Conservation (phyloP, 768 basidiomycete genomes). For the Phaeotremella fagi region DNA sequence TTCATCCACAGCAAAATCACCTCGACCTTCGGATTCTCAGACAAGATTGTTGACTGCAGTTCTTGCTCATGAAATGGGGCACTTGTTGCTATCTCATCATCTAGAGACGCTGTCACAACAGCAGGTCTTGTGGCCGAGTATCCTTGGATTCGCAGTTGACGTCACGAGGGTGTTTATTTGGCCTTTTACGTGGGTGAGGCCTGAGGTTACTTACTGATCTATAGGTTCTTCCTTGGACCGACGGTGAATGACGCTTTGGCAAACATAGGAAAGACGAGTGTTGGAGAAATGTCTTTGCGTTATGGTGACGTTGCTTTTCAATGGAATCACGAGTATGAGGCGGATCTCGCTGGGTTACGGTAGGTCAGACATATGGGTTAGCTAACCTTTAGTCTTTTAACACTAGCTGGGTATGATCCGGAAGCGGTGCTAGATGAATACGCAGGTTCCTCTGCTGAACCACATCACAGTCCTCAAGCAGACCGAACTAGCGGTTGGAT, state of each 20-base stretch:
- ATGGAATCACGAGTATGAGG: slow-evolving; percentile 77
- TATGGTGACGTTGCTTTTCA: slow-evolving; percentile 66
- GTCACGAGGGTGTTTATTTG: slow-evolving; percentile 69
- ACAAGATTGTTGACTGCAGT: slow-evolving; percentile 80
- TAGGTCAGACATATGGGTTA: slow-evolving; percentile 42
- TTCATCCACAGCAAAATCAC: slow-evolving; percentile 17
- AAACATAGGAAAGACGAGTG: slow-evolving; percentile 66
- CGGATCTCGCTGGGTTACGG: slow-evolving; percentile 79
- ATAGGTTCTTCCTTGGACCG: slow-evolving; percentile 60
- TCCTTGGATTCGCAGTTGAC: slow-evolving; percentile 69
- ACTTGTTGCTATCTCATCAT: slow-evolving; percentile 80
- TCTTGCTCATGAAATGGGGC: slow-evolving; percentile 82
- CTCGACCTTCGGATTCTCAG: slow-evolving; percentile 68
- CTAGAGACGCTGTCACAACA: slow-evolving; percentile 75
- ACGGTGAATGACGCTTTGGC: slow-evolving; percentile 89
- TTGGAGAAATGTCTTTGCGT: slow-evolving; percentile 38
- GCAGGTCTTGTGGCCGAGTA: slow-evolving; percentile 73
- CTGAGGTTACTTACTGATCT: slow-evolving; percentile 16
- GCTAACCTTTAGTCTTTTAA: slow-evolving; percentile 63
- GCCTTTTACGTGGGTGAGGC: slow-evolving; percentile 68
- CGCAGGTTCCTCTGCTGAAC: slow-evolving; percentile 52
- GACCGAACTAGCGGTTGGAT: slow-evolving; percentile 47
- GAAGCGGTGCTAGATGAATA: slow-evolving; percentile 74
- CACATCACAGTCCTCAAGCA: slow-evolving; percentile 23
- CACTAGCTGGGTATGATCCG: slow-evolving; percentile 84